phyloP scores from a whole-genome alignment of 2,329 filamentous ascomycete genomes.

The Sporothrix dimorphospora region DNA sequence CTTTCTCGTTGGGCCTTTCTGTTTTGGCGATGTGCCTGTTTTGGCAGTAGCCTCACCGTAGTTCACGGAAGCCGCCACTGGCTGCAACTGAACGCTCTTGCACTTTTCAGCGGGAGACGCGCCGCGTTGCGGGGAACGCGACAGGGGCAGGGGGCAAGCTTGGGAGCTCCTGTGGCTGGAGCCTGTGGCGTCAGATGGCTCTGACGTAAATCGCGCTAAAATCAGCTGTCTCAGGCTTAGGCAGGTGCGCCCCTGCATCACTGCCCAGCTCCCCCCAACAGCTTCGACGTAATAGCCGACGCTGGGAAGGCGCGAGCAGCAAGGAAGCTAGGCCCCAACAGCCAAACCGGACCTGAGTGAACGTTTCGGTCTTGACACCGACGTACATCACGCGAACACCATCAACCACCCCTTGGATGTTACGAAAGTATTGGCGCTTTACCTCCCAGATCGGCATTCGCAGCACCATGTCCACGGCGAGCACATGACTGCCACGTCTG shows the following conservation, averaged over 20 bases:
- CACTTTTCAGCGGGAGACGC: constrained; percentile 23
- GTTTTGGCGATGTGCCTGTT: constrained; percentile 3
- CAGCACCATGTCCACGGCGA: constrained; percentile 26
- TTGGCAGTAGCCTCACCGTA: neutral
- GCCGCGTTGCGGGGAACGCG: constrained; percentile 30
- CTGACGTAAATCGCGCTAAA: constrained; percentile 15
- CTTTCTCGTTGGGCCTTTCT: neutral
- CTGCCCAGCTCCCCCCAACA: constrained; percentile 21
- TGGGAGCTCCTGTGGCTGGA: constrained; percentile 23
- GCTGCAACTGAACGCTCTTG: neutral
- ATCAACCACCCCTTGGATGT: neutral
- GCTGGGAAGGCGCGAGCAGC: neutral
- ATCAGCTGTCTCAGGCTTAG: constrained; percentile 21
- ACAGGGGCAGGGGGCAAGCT: neutral
- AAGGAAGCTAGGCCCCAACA: neutral
- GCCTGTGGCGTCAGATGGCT: constrained; percentile 11
- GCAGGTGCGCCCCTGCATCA: constrained; percentile 25
- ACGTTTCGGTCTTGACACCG: neutral
- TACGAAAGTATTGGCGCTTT: neutral
- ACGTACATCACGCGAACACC: neutral
- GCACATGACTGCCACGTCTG: constrained; percentile 31
- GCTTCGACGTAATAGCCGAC: constrained; percentile 24
- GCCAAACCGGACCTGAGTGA: neutral
- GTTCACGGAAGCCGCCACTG: constrained; percentile 24
- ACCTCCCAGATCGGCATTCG: neutral